Conservation (phyloP, 2,329 filamentous ascomycete genomes). For the Macrophomina pseudophaseolina region DNA sequence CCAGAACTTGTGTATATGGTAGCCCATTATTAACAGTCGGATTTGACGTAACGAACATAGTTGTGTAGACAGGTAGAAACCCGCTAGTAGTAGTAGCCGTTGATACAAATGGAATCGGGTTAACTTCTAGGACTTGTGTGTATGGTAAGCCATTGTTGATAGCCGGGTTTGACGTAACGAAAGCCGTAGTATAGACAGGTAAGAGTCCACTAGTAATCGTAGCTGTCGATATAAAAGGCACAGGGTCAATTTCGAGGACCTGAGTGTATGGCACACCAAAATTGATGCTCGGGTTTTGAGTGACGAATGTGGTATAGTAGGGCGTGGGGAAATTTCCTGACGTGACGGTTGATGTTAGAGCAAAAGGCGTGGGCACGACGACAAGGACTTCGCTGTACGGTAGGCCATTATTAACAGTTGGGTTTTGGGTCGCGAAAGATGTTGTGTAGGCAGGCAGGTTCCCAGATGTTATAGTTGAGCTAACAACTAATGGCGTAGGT, state of each 20-base stretch:
- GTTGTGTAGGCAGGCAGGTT: too few relatives aligned
- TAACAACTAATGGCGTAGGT: not conserved
- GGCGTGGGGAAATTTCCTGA: not conserved
- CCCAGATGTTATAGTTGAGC: not conserved
- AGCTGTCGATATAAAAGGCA: too few relatives aligned
- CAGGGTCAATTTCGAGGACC: too few relatives aligned
- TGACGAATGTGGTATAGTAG: too few relatives aligned
- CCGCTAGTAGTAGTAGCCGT: not conserved
- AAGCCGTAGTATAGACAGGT: not conserved
- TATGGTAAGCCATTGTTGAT: not conserved
- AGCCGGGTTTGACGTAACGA: not conserved
- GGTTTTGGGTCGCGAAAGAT: too few relatives aligned
- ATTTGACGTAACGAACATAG: not conserved
- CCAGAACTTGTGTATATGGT: not conserved
- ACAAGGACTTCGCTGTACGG: not conserved
- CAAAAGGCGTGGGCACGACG: not conserved
- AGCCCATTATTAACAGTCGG: not conserved
- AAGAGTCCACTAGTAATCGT: too few relatives aligned
- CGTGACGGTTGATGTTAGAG: not conserved
- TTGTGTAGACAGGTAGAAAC: not conserved
- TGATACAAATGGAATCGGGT: not conserved
- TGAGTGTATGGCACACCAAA: too few relatives aligned
- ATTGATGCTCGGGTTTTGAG: too few relatives aligned
- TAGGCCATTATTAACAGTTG: not conserved
- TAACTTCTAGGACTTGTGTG: not conserved